Base-by-base conservation (phyloP, 2,329 filamentous ascomycete genomes). In the Ceratocystis variospora region DNA sequence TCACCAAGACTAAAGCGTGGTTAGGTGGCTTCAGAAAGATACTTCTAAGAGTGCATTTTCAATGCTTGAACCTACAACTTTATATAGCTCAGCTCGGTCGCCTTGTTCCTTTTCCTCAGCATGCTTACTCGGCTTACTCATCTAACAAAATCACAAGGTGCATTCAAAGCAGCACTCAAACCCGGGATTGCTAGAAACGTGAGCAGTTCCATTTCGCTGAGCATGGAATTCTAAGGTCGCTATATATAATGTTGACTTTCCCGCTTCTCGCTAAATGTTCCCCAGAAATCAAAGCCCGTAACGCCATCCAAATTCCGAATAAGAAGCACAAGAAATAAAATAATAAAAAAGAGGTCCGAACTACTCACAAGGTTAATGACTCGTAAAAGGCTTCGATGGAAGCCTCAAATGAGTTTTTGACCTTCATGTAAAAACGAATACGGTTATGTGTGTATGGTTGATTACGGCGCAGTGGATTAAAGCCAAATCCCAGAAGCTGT, bases 281-380 rank as follows among this genome's bases (percentile, higher is more conserved):
- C 63, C 33, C 59, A 65, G 50, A 59, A 22, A 31, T 65, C 63
- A 61, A 65, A 45, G 44, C 61, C 50, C 53, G 19, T 17, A 66
- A 66, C 59, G 59, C 57, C 64, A 37, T 28, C 50, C 61, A 22
- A 59, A 62, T 62, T 44, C 33, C 61, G 15, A 41, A 53, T 53
- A 53, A 44, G 28, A 62, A 62, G 25, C 62, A 31, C 8, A 62
- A 50, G 33, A 64, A 64, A 61, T 6, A 63, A 63, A 62, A 55
- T 41, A 44, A 53, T 41, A 44, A 53, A 33, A 50, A 31, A 63
- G 19, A 45, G 46, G 53, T 48, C 1, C 12, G 48, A 5, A 31
- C 55, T 59, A 17, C 31, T 37, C 28, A 33, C 8, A 33, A 59
- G 25, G 22, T 5, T 37, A 59, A 8, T n/a, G 15, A 31, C 55